Evolutionary conservation across 345 rosid genomes (phyloP).

Genomic region (Corymbia maculata): DNA sequence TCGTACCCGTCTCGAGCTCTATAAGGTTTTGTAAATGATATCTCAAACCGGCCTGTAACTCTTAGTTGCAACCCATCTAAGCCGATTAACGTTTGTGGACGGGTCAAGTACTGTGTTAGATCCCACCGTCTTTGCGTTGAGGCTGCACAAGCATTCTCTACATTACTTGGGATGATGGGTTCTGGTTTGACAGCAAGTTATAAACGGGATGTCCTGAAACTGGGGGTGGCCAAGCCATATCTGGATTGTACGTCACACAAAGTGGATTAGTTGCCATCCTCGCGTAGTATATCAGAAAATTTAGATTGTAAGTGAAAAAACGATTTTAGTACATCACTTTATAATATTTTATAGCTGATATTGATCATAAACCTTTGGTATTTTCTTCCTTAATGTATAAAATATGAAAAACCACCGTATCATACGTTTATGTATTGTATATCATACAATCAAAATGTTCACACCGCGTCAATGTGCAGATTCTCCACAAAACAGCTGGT

Average conservation of each 20-base stretch:
- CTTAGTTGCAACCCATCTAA: neutral
- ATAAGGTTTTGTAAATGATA: neutral
- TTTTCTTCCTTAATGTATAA: neutral
- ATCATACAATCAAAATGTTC: slow-evolving; percentile 24
- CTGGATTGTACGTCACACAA: neutral
- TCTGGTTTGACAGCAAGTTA: neutral
- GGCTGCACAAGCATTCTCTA: neutral
- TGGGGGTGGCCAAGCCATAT: neutral
- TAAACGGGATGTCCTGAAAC: neutral
- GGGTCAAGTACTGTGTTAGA: neutral
- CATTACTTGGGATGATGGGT: neutral
- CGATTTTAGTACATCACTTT: neutral
- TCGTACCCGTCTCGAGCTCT: neutral
- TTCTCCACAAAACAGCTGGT: neutral
- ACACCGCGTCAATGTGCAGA: neutral
- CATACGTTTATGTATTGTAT: slow-evolving; percentile 58
- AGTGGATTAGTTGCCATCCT: neutral
- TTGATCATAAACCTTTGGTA: neutral
- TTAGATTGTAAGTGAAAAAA: neutral
- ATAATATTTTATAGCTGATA: neutral
- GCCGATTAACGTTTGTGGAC: neutral
- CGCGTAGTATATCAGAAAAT: neutral
- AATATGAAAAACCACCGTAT: neutral
- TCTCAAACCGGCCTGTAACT: neutral
- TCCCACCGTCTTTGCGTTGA: neutral